Conservation (phyloP, 257 asterid genomes). For the Jaltomata sinuosa region DNA sequence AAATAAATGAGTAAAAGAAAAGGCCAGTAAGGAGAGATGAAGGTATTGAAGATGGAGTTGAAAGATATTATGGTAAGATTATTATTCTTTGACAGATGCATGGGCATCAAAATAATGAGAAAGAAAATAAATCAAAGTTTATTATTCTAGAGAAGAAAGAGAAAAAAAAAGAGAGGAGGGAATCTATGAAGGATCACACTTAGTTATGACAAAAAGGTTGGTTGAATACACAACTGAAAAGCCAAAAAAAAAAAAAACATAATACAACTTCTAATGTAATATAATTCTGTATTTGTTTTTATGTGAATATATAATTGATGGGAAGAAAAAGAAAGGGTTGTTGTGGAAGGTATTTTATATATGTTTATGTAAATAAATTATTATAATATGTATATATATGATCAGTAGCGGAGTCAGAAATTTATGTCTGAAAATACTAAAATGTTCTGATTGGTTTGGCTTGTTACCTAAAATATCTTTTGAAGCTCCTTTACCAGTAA, state of each 20-base stretch:
- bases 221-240: conserved; percentile 1
- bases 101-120: neutral
- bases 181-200: conserved; percentile 4
- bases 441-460: neutral
- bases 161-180: conserved; percentile 4
- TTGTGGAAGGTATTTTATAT: neutral
- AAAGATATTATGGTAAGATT: neutral
- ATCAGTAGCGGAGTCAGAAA: neutral
- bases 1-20: neutral
- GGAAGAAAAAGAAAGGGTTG: neutral
- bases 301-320: neutral
- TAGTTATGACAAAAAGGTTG: conserved; percentile 6
- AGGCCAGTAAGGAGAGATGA: neutral
- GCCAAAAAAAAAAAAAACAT: neutral
- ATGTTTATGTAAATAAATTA: no score
- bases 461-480: neutral
- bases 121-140: neutral
- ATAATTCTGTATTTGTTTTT: neutral
- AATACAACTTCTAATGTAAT: neutral
- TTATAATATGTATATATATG: neutral
- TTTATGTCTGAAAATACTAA: no score
- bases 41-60: neutral
- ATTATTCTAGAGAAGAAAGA: neutral
- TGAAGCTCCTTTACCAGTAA: neutral
- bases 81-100: conserved; percentile 2